Conservation (phyloP, 176 grass and related monocot species). For the Bothriochloa decipiens region DNA sequence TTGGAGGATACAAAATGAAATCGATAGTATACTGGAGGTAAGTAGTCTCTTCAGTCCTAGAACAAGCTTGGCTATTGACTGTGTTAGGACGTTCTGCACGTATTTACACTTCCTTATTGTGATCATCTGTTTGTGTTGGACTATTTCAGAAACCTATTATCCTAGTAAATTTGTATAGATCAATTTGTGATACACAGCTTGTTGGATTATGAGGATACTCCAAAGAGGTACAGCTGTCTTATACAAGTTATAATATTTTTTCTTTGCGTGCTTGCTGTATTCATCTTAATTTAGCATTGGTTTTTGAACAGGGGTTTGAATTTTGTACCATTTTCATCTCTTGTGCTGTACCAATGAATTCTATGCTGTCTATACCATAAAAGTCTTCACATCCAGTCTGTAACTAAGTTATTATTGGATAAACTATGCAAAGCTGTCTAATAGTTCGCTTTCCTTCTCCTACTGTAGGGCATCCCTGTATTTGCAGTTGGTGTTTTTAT, state of each 20-base stretch:
- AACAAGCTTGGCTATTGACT: constrained; percentile 16
- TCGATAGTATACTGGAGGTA: constrained; percentile 79
- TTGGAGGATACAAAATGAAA: constrained; percentile 92
- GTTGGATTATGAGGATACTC: constrained; percentile 78
- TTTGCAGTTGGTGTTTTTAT: constrained; percentile 80
- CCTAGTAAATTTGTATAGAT: constrained; percentile 67
- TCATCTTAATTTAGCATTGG: neutral
- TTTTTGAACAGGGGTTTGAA: constrained; percentile 1
- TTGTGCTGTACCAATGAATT: neutral
- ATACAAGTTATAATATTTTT: constrained; percentile 24
- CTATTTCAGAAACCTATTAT: constrained; percentile 74
- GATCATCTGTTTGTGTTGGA: constrained; percentile 36
- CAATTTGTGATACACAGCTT: constrained; percentile 71
- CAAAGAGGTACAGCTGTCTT: constrained; percentile 53
- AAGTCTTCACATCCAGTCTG: neutral
- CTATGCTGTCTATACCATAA: neutral
- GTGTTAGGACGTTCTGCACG: neutral
- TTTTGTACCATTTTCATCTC: neutral
- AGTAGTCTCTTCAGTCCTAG: constrained; percentile 34
- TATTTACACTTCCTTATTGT: constrained; percentile 3
- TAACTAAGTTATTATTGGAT: neutral
- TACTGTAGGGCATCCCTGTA: constrained; percentile 79
- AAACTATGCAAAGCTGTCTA: constrained; percentile 4
- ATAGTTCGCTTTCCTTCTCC: constrained; percentile 21
- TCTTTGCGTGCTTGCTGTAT: neutral